A percentile compares a stretch with the other conserved stretches of the same genome.
phyloP scores from a whole-genome alignment of 257 asterid species.

The Solanum chilense region DNA sequence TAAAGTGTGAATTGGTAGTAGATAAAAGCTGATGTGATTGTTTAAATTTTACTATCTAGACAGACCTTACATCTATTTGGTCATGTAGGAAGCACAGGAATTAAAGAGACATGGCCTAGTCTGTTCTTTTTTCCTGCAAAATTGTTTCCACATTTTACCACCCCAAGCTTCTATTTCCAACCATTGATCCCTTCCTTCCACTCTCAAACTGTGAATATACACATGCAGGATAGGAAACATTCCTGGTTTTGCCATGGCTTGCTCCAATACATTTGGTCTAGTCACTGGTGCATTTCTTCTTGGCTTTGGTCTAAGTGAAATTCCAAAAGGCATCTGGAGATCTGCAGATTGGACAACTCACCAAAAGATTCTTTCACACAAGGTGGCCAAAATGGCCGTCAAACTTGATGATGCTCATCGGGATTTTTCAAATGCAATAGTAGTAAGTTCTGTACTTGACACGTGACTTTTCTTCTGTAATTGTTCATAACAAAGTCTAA shows the following conservation, averaged over 20 bases:
- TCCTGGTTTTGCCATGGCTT: slow-evolving; percentile 80
- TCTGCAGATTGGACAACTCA: slow-evolving; percentile 65
- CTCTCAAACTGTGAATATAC: background rate
- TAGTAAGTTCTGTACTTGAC: slow-evolving; percentile 30
- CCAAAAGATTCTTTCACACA: slow-evolving; percentile 61
- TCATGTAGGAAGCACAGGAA: background rate
- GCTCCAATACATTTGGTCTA: slow-evolving; percentile 80
- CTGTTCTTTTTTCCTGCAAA: background rate
- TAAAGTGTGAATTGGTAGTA: background rate
- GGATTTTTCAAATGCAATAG: slow-evolving; percentile 63
- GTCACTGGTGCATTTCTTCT: slow-evolving; percentile 84
- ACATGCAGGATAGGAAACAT: slow-evolving; percentile 58
- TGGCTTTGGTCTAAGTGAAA: slow-evolving; percentile 78
- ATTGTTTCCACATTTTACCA: background rate
- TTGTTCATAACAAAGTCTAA: background rate
- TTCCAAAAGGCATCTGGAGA: slow-evolving; percentile 68
- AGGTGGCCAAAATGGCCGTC: slow-evolving; percentile 68
- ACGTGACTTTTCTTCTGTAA: background rate
- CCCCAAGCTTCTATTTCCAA: background rate
- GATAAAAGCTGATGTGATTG: background rate
- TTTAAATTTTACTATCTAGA: background rate
- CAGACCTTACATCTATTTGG: background rate
- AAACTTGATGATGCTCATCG: slow-evolving; percentile 74
- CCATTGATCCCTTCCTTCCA: background rate
- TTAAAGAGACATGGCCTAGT: background rate